Evolutionary conservation across 2,329 filamentous ascomycete genomes (phyloP), one percentile per base, ranked within the genome.

Genomic region (Colletotrichum phormii): DNA sequence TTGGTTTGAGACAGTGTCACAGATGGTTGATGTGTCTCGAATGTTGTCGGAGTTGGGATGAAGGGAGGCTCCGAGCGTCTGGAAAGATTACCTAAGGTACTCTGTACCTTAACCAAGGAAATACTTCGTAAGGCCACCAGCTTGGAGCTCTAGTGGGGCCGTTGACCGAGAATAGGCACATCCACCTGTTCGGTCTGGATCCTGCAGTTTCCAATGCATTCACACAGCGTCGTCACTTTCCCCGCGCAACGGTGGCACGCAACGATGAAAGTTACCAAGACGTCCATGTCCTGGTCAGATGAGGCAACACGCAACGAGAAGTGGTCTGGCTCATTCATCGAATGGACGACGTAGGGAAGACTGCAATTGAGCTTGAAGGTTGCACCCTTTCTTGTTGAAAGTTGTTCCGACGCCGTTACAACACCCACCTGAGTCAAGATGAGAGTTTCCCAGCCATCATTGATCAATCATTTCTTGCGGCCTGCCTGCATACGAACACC

Each of bases 1-100:
- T n/a, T 57, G 61, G 71, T 73, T 73, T 73, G 67, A 60, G 67
- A 72, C 24, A 64, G 55, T 71, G 67, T 73, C 55, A 73, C 71
- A 73, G 67, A 61, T 61, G 71, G 61, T 53, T 57, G 55, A 62
- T 73, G 71, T 73, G 71, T 71, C 55, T 73, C 71, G 67, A 54
- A 61, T 71, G 66, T 55, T 29, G 66, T 73, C 71, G 61, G 67
- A 71, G 61, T 65, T 73, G 61, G 60, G 67, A 73, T 57, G 61
- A 58, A 70, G 71, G 53, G 60, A 65, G 66, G 71, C 37, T 73
- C 71, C 71, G 71, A 73, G 71, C 71, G 60, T 22, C 42, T 64
- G 12, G n/a, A 57, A n/a, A 57, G 66, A 70, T 73, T 73, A 73
- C 33, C 66, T 72, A 72, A 72, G 60, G 64, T 57, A n/a, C 33